phyloP scores from a whole-genome alignment of 441 rosid species.

The Brassica balearica region DNA sequence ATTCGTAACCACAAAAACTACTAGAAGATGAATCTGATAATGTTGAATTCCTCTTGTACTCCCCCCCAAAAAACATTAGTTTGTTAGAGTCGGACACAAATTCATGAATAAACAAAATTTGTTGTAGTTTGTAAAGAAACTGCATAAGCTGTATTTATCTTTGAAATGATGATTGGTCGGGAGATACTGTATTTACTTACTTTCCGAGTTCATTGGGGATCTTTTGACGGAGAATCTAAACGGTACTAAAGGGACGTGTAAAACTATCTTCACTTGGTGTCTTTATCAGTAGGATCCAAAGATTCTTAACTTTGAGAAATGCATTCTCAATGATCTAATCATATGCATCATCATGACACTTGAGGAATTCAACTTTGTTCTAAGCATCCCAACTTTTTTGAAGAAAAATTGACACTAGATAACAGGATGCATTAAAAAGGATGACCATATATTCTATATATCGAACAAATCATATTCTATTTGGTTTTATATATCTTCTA shows the following conservation, averaged over 20 bases:
- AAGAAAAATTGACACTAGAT: neutral
- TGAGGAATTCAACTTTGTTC: conserved; percentile 2
- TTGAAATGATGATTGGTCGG: conserved; percentile 9
- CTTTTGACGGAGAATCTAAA: conserved; percentile 28
- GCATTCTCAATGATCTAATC: conserved; percentile 3
- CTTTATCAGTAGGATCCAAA: conserved; percentile 35
- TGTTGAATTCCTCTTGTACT: neutral
- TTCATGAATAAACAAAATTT: neutral
- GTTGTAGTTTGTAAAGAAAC: neutral
- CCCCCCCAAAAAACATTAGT: neutral
- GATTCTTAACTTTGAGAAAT: conserved; percentile 22
- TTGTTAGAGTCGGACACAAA: neutral
- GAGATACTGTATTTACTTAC: conserved; percentile 14
- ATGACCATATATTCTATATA: neutral
- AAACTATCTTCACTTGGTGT: conserved; percentile 40
- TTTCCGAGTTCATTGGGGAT: conserved; percentile 39
- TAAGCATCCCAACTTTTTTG: neutral
- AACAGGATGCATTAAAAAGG: neutral
- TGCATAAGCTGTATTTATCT: neutral
- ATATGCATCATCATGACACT: conserved; percentile 4
- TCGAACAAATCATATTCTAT: neutral
- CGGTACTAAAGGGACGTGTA: conserved; percentile 32
- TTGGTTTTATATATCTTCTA: neutral
- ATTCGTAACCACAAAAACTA: neutral
- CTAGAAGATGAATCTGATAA: neutral